Evolutionary conservation across 129 eudicot genomes (phyloP).

Genomic region (Chrysanthemum lavandulifolium): DNA sequence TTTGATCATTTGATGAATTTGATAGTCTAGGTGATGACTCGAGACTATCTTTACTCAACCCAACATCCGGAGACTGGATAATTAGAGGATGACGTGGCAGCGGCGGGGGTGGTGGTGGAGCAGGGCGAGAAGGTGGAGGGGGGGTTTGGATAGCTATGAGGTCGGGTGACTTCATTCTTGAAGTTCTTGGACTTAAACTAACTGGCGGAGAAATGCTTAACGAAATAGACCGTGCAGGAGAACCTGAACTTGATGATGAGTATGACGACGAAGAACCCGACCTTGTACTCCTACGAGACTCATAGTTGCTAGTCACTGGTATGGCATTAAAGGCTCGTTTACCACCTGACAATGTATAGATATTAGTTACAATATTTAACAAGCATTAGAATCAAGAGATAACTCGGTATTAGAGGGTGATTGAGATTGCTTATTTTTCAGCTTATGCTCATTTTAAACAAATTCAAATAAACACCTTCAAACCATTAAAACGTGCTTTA

Average conservation of each 20-base stretch:
- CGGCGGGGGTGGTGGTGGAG: constrained; percentile 39
- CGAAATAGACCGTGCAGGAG: constrained; percentile 63
- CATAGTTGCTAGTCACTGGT: constrained; percentile 32
- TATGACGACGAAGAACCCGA: constrained; percentile 49
- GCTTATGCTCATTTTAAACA: too few species aligned
- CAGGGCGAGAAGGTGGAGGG: constrained; percentile 38
- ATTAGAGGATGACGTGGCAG: not conserved
- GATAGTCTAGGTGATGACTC: constrained; percentile 58
- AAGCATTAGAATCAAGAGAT: too few species aligned
- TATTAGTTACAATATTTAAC: too few species aligned
- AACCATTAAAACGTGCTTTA: too few species aligned
- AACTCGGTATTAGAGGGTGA: too few species aligned
- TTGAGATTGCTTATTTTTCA: too few species aligned
- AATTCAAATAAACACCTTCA: too few species aligned
- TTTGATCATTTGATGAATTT: constrained; percentile 33
- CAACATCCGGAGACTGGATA: constrained; percentile 42
- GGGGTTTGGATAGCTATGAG: constrained; percentile 46
- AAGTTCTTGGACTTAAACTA: constrained; percentile 54
- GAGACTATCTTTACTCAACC: constrained; percentile 42
- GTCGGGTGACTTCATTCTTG: constrained; percentile 66
- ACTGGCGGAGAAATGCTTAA: constrained; percentile 62
- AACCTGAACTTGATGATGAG: constrained; percentile 56
- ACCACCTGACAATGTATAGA: too few species aligned
- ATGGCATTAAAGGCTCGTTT: too few species aligned
- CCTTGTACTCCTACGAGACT: constrained; percentile 30